A percentile compares a stretch with the other conserved stretches of the same genome.
Evolutionary conservation across 495 filamentous ascomycete genomes (phyloP).

Genomic region (Penicillium psychrofluorescens): DNA sequence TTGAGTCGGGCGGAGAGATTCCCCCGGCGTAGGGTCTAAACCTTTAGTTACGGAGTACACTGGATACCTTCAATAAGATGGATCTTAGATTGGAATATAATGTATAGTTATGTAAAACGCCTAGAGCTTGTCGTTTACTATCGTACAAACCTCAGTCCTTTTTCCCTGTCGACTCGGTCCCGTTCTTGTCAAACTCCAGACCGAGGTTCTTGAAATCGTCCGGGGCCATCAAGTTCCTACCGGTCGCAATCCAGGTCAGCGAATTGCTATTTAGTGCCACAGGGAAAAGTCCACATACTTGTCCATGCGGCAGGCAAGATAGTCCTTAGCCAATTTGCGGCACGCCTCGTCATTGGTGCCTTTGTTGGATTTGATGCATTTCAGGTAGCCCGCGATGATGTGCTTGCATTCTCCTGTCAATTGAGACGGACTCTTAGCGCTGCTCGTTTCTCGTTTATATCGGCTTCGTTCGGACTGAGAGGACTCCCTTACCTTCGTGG

Average conservation of each 20-base stretch:
- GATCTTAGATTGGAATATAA: no score
- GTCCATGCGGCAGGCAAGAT: conserved; percentile 91
- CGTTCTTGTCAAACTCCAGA: conserved; percentile 52
- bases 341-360: conserved; percentile 85
- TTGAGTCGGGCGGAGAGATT: conserved; percentile 3
- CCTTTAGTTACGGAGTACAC: no score
- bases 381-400: conserved; percentile 74
- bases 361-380: conserved; percentile 70
- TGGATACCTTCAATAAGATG: no score
- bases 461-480: background rate
- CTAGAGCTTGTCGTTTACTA: background rate
- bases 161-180: conserved; percentile 2
- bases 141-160: conserved; percentile 6
- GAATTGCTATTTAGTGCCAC: background rate
- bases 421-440: background rate
- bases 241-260: conserved; percentile 1
- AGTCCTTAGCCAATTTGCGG: conserved; percentile 75
- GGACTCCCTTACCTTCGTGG: conserved; percentile 62
- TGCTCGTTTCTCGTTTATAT: background rate
- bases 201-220: conserved; percentile 92
- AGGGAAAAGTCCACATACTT: conserved; percentile 47
- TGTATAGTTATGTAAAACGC: background rate
- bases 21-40: conserved; percentile 9
- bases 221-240: conserved; percentile 88
- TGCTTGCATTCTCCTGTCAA: conserved; percentile 88